Evolutionary conservation across 768 basidiomycete species (phyloP), one percentile per base, ranked within the genome.

Genomic region (Sistotremastrum niveocremeum): DNA sequence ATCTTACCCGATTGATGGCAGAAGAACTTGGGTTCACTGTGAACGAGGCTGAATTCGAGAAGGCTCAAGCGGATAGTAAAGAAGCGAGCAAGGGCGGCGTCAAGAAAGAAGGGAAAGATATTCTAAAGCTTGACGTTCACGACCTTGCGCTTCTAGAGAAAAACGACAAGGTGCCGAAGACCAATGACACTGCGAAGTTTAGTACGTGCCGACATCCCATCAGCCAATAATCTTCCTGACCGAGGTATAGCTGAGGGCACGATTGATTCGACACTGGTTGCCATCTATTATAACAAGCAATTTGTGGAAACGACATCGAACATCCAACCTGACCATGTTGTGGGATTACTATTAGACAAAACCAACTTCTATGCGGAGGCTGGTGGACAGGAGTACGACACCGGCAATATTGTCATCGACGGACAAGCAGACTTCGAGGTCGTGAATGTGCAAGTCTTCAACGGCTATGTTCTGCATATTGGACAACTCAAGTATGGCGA

Each of bases 301-400:
- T 95, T 98, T 65, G 52, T 78, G 34, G 55, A 62, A 7, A 81
- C 86, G 1, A 87, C 91, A 4, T 58, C 65, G 34, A 65, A 66
- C 37, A 73, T 94, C 39, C 76, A 84, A 0, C 66, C 73, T n/a
- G 76, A 70, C 49, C 61, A 74, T 4, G 62, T 71, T 5, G 88
- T 99, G 60, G 95, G 95, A 38, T 56, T 99, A 42, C 60, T 99
- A 31, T 79, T 99, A 42, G 87, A 98, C 65, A 74, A 74, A 39
- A 97, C 95, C 3, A 89, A 83, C 65, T 97, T 98, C 64, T 99
- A 99, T 52, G 93, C 95, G 5, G 95, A 99, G 65, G 74, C 89
- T 35, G 95, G 95, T 56, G 95, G 95, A 30, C 95, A 99, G 60
- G 94, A 98, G 64, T 79, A 86, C 56, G 95, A 99, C 60, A 97